Evolutionary conservation across 345 rosid genomes (phyloP), one percentile per base, ranked within the genome.

Genomic region (Clausena lansium): DNA sequence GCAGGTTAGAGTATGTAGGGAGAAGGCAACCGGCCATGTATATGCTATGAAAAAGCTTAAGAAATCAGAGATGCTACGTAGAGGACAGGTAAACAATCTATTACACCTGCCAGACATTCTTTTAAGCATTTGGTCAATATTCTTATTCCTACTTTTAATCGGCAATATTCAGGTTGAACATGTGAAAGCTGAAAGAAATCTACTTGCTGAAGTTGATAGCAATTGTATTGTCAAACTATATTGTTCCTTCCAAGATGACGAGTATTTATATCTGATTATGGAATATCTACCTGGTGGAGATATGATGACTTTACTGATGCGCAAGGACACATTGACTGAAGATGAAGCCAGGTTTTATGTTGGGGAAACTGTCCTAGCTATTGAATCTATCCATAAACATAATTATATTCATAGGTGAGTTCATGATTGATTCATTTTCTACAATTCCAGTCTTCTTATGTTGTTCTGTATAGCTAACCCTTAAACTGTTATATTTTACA

Each of bases 281-380:
- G 99, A 96, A 88, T 96, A 96, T 88, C 79, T 96, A 75, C 98
- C 99, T 78, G 99, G 99, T 76, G 99, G 99, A 82, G 99, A 96
- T 91, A 91, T 96, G 98, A 96, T 96, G 99, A 96, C 99, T 79
- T 87, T 96, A 79, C 86, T 96, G 25, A 96, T 96, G 99, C 88
- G 99, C 76, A 96, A 94, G 87, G 98, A 96, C 78, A 90, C 94
- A 70, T 86, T 96, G 82, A 90, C 99, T 54, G 99, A 94, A 83
- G 95, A 96, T 71, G 98, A 96, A 88, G 95, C 99, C 50, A 86
- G 91, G 76, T 96, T 96, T 88, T 96, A 96, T 86, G 94, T 96
- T 79, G 98, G 92, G 67, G 99, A 96, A 85, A 92, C 99, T 35
- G 91, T 96, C 81, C 85, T 96, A 80, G 98, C 99, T 30, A 96